A percentile compares a stretch with the other conserved stretches of the same genome.
phyloP scores from a whole-genome alignment of 768 basidiomycete species.

The Artomyces pyxidatus region DNA sequence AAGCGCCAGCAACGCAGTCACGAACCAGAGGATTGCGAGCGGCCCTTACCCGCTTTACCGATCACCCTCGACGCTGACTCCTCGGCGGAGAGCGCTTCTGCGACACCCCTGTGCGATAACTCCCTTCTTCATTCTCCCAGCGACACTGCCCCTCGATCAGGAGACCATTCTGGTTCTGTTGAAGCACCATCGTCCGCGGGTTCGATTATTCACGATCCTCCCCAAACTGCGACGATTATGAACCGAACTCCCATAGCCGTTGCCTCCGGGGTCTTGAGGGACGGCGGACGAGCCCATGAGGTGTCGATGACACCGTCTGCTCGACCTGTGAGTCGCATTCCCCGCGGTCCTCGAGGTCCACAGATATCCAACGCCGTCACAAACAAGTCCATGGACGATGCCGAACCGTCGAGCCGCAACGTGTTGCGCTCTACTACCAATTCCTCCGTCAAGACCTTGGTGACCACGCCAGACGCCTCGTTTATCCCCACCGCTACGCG shows the following conservation, averaged over 20 bases:
- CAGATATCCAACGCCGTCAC: background rate
- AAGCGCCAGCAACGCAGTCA: constrained; percentile 30
- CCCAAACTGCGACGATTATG: constrained; percentile 9
- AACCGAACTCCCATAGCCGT: constrained; percentile 13
- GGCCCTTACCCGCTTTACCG: constrained; percentile 29
- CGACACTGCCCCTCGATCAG: no score
- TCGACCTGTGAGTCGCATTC: constrained; percentile 8
- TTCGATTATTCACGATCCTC: constrained; percentile 12
- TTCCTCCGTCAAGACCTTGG: background rate
- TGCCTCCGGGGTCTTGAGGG: background rate
- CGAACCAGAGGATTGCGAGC: constrained; percentile 25
- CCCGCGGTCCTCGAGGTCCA: constrained; percentile 12
- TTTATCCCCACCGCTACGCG: no score
- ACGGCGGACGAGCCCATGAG: background rate
- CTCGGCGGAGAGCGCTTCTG: constrained; percentile 1
- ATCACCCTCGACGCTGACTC: constrained; percentile 21
- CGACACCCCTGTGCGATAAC: background rate
- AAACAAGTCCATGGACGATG: background rate
- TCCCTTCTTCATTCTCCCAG: background rate
- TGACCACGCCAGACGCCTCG: no score
- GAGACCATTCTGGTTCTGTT: background rate
- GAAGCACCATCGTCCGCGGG: constrained; percentile 10
- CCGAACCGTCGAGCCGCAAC: background rate
- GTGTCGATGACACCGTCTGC: background rate
- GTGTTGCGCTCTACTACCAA: background rate